Base-by-base conservation (phyloP, 2,329 filamentous ascomycete genomes). In the Stemphylium beticola region DNA sequence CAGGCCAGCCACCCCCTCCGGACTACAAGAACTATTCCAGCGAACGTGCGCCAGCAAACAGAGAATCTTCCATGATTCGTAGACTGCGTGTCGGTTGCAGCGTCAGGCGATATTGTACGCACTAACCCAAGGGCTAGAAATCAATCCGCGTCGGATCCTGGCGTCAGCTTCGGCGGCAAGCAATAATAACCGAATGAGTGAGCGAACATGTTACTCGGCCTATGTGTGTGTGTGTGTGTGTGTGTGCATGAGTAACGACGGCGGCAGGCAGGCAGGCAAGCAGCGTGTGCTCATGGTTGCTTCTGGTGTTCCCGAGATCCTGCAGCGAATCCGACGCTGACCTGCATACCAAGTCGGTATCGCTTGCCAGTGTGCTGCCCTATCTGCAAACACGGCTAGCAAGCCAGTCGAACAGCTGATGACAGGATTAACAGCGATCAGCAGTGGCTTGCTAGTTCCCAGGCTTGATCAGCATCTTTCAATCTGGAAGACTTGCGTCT, bases 201-300 rank as follows among this genome's bases (percentile, higher is more conserved):
- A 53, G 55, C 41, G 45, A 67, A 56, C 60, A 51, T 44, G 63
- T 67, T 67, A 64, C 64, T 52, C 64, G 64, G 63, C 67, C 2
- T 44, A 51, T 62, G 4, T 5, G 24, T 26, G 24, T 26, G 22
- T 22, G 22, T 22, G 22, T 3, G 22, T 62, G 4, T 7, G 24
- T 5, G 24, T 26, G 49, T 61, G 62, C 65, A 61, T 63, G 64
- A 64, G 66, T 60, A 67, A 62, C 60, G 26, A 62, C 50, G 52
- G 56, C 55, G 62, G 59, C 67, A 65, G 50, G 26, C 67, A 65
- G 50, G 26, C 31, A 26, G 55, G 52, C 53, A 15, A 62, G 52
- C 60, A 55, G 44, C 47, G 36, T 26, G 24, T 26, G 60, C 58
- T 64, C 57, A 58, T 60, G 59, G 55, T 58, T 45, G 53, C 41